Conservation (phyloP, 2,329 filamentous ascomycete species). For the Penicillium sp. region DNA sequence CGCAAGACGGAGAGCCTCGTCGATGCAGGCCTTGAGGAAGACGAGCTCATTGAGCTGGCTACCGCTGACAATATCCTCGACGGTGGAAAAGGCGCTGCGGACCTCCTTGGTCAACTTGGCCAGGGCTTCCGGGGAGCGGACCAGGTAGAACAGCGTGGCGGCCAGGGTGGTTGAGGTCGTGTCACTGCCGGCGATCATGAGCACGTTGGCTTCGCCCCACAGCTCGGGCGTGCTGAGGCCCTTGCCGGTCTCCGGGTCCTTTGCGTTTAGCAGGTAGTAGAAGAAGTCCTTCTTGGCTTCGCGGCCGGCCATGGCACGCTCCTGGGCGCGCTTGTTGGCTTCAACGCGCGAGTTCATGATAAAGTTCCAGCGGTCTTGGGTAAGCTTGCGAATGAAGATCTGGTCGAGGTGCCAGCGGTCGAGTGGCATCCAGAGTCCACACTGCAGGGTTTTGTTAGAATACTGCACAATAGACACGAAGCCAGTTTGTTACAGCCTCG, state of each 20-base stretch:
- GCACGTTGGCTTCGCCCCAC: slow-evolving; percentile 69
- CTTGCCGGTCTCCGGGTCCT: slow-evolving; percentile 69
- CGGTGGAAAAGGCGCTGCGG: slow-evolving; percentile 34
- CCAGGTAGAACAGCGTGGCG: slow-evolving; percentile 45
- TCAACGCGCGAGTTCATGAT: slow-evolving; percentile 71
- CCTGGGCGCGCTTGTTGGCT: slow-evolving; percentile 65
- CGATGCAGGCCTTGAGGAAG: slow-evolving; percentile 46
- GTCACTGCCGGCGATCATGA: slow-evolving; percentile 72
- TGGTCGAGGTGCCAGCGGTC: slow-evolving; percentile 67
- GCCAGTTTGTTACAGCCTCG: no score
- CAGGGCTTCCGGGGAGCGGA: slow-evolving; percentile 35
- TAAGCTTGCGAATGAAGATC: slow-evolving; percentile 67
- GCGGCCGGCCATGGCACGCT: slow-evolving; percentile 58
- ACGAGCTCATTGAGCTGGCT: slow-evolving; percentile 35
- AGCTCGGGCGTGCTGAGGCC: slow-evolving; percentile 67
- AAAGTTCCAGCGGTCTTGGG: slow-evolving; percentile 67
- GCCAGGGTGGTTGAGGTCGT: slow-evolving; percentile 66
- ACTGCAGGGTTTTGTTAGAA: slow-evolving; percentile 45
- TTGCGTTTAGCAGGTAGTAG: slow-evolving; percentile 71
- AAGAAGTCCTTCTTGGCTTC: slow-evolving; percentile 74
- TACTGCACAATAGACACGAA: neutral
- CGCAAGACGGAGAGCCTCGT: slow-evolving; percentile 45
- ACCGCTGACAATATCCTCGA: slow-evolving; percentile 42
- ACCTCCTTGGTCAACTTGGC: slow-evolving; percentile 39
- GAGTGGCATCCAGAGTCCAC: slow-evolving; percentile 70